phyloP scores from a whole-genome alignment of 169 alveolate genomes.

The Plasmodium ovale region DNA sequence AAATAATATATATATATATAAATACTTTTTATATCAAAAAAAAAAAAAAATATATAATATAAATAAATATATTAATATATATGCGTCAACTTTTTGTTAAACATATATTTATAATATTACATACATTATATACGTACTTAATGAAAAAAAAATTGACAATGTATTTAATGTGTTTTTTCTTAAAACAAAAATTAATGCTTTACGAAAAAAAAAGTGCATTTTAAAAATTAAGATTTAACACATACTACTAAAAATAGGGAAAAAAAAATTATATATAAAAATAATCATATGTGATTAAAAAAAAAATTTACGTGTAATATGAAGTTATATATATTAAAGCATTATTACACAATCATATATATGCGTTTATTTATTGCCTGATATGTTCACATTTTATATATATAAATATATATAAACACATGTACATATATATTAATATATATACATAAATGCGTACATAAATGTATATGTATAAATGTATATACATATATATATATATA shows the following conservation, averaged over 20 bases:
- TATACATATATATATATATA: neutral
- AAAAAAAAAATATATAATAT: slow-evolving; percentile 1
- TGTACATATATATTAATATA: neutral
- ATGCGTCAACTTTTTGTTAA: too few relatives aligned
- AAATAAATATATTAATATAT: neutral
- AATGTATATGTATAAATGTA: neutral
- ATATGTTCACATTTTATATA: too few relatives aligned
- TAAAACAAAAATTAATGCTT: slow-evolving; percentile 1
- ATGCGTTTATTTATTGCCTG: too few relatives aligned
- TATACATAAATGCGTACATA: slow-evolving; percentile 1
- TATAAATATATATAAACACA: too few relatives aligned
- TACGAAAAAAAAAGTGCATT: slow-evolving; percentile 7
- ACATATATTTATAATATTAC: neutral
- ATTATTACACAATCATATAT: neutral
- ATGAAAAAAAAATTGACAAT: neutral
- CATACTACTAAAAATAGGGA: slow-evolving; percentile 1
- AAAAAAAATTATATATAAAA: slow-evolving; percentile 18
- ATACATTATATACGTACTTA: neutral
- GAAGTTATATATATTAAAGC: neutral
- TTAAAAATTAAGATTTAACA: slow-evolving; percentile 10
- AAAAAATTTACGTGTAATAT: slow-evolving; percentile 4
- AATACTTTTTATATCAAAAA: slow-evolving; percentile 11
- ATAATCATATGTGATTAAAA: neutral
- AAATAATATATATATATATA: slow-evolving; percentile 11
- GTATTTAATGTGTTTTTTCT: slow-evolving; percentile 9